Percentiles rank a stretch among this genome's conserved stretches.
Conservation (phyloP, 1,139 yeast genomes). For the Sugiyamaella japonica region DNA sequence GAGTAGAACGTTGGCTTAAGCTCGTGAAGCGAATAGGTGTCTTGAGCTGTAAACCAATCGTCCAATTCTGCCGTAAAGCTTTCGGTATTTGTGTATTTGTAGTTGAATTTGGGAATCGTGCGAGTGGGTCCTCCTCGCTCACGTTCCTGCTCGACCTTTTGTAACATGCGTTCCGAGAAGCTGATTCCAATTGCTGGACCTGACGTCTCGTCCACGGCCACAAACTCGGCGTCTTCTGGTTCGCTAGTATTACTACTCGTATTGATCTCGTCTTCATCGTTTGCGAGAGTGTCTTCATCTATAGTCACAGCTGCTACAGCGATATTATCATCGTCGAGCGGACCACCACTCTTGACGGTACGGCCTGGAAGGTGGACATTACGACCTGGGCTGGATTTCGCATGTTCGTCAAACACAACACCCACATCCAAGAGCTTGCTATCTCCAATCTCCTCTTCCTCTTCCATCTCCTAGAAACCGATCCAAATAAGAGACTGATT, state of each 20-base stretch:
- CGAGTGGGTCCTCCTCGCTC: constrained; percentile 14
- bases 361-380: neutral
- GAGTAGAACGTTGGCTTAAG: constrained; percentile 27
- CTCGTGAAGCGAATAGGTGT: constrained; percentile 35
- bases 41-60: constrained; percentile 41
- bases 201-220: constrained; percentile 30
- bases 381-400: neutral
- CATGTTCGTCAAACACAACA: constrained; percentile 7
- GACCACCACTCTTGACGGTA: neutral
- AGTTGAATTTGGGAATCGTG: constrained; percentile 33
- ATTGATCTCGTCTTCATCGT: constrained; percentile 14
- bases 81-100: constrained; percentile 34
- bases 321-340: constrained; percentile 16
- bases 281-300: constrained; percentile 5
- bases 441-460: constrained; percentile 11
- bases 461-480: constrained; percentile 1
- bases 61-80: constrained; percentile 34
- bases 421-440: constrained; percentile 10
- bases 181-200: constrained; percentile 20
- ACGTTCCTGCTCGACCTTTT: constrained; percentile 26
- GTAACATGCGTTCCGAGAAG: constrained; percentile 29
- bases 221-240: constrained; percentile 25
- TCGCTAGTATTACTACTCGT: constrained; percentile 15
- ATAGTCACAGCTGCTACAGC: constrained; percentile 21
- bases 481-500: no score